A percentile compares a stretch with the other conserved stretches of the same genome.
phyloP scores from a whole-genome alignment of 2,329 filamentous ascomycete genomes.

The Colletotrichum gloeosporioides region DNA sequence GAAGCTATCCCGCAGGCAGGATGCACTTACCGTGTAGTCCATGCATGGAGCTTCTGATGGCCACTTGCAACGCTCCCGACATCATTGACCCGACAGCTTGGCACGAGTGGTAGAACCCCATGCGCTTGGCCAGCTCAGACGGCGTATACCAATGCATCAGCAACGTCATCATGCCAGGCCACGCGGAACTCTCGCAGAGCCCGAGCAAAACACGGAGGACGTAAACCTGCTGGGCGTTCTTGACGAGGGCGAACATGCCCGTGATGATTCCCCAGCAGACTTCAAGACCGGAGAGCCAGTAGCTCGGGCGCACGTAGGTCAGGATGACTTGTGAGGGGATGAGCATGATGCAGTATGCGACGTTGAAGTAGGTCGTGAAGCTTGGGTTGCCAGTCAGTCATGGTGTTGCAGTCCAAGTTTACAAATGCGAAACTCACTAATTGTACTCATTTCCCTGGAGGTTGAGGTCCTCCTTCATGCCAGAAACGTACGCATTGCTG shows the following conservation, averaged over 20 bases:
- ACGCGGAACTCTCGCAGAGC: constrained; percentile 42
- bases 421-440: not conserved
- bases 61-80: constrained; percentile 60
- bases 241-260: constrained; percentile 15
- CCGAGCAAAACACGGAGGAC: constrained; percentile 48
- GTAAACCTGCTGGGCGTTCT: constrained; percentile 40
- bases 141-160: constrained; percentile 49
- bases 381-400: not conserved
- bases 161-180: constrained; percentile 32
- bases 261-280: constrained; percentile 27
- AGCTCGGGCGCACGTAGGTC: constrained; percentile 30
- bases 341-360: constrained; percentile 29
- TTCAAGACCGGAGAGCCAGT: constrained; percentile 32
- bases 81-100: constrained; percentile 60
- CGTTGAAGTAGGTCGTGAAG: constrained; percentile 26
- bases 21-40: constrained; percentile 4
- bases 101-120: constrained; percentile 52
- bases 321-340: constrained; percentile 33
- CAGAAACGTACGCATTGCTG: constrained; percentile 52
- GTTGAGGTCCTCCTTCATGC: constrained; percentile 51
- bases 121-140: constrained; percentile 52
- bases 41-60: constrained; percentile 34
- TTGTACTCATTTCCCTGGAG: constrained; percentile 48
- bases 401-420: not conserved
- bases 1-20: not conserved